Evolutionary conservation across 768 basidiomycete genomes (phyloP).

Genomic region (Lyophyllum semitale): DNA sequence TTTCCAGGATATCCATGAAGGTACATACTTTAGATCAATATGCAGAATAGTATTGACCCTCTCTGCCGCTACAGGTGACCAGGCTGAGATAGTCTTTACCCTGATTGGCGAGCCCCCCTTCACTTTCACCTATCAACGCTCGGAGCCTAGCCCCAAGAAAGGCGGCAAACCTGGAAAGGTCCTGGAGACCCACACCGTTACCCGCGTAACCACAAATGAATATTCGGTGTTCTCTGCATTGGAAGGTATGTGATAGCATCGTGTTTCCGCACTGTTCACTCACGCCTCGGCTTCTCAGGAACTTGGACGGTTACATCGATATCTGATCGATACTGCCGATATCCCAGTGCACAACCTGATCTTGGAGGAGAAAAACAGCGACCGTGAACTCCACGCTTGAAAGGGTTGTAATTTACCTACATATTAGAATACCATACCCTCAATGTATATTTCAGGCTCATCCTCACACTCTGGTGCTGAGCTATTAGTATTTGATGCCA

Average conservation of each 20-base stretch:
- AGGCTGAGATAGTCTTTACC: conserved; percentile 92
- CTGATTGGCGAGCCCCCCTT: conserved; percentile 93
- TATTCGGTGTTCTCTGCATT: conserved; percentile 92
- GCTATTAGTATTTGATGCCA: too few relatives aligned
- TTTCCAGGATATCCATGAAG: conserved; percentile 89
- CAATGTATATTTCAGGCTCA: conserved; percentile 10
- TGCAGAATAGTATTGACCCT: not conserved
- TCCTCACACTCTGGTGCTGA: too few relatives aligned
- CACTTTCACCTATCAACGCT: conserved; percentile 91
- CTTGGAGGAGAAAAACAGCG: conserved; percentile 35
- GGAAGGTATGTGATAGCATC: conserved; percentile 64
- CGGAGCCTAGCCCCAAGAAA: conserved; percentile 69
- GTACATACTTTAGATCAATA: conserved; percentile 35
- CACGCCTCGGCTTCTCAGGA: conserved; percentile 43
- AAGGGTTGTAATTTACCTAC: conserved; percentile 16
- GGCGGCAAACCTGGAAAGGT: conserved; percentile 73
- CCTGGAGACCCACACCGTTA: conserved; percentile 91
- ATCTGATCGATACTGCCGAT: conserved; percentile 86
- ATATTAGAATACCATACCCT: conserved; percentile 11
- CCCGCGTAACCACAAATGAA: conserved; percentile 67
- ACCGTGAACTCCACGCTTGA: conserved; percentile 22
- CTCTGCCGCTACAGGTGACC: conserved; percentile 58
- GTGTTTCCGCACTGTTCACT: not conserved
- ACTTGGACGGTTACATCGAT: conserved; percentile 94
- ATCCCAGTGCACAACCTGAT: conserved; percentile 73